Base-by-base conservation (phyloP, 257 asterid species). In the Datura wrightii region DNA sequence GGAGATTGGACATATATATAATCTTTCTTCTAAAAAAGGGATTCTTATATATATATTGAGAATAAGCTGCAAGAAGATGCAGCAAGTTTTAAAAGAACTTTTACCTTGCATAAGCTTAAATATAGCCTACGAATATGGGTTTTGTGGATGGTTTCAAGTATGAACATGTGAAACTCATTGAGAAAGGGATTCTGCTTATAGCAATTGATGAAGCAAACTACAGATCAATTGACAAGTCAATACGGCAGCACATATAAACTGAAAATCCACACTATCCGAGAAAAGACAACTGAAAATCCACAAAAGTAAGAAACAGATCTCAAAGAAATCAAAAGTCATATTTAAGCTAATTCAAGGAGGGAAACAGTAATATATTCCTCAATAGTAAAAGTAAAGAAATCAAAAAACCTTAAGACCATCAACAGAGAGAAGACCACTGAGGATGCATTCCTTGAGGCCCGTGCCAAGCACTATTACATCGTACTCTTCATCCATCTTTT, bases 391-490 rank as follows among this genome's bases (percentile, higher is more conserved):
- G 31, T 24, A 72, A 24, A 24, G 31, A 44, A 48, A 19, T 2
- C 18, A 11, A 19, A 78, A 78, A 52, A 95, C 98, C 89, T 94
- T 95, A 82, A 94, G 92, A 87, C 98, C 98, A 88, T 95, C 97
- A 19, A 95, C 98, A 50, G 98, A 95, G 83, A 95, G 94, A 84
- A 95, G 96, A 66, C 98, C 98, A 55, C 98, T 95, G 84, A 95
- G 96, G 84, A 95, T 95, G 89, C 98, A 95, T 88, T 95, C 98
- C 85, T 95, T 95, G 41, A 95, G 97, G 44, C 98, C 98, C 15
- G 98, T 95, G 67, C 98, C 98, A 1, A 95, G 94, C 82, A 95
- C 98, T 79, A 95, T 93, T 52, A 95, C 97, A 79, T 95, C 98
- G 11, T 95, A 95, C 82, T 94, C 97, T 92, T 95, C 98, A 90